Evolutionary conservation across 345 rosid species (phyloP).

Genomic region (Brassica rapa): DNA sequence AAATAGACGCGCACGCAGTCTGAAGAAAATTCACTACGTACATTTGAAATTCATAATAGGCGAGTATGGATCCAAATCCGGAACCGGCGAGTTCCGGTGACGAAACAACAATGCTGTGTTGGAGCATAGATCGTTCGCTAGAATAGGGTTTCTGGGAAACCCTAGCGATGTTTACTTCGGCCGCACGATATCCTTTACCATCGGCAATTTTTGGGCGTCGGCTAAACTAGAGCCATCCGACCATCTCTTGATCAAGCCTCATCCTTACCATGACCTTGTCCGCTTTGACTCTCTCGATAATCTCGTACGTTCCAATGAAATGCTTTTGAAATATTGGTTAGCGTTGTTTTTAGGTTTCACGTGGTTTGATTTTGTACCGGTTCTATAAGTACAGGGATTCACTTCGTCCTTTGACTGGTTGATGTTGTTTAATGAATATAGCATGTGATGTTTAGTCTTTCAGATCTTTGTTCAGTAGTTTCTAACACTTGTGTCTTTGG

Average conservation of each 20-base stretch:
- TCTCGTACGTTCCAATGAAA: slow-evolving; percentile 44
- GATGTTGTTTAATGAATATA: neutral
- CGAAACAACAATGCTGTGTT: slow-evolving; percentile 9
- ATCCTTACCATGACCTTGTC: slow-evolving; percentile 75
- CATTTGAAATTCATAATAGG: neutral
- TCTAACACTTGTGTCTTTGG: neutral
- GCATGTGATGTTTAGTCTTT: neutral
- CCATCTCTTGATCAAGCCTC: slow-evolving; percentile 71
- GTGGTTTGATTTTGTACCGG: neutral
- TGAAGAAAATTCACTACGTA: neutral
- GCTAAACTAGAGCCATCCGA: slow-evolving; percentile 64
- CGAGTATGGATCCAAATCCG: neutral
- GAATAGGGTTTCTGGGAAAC: slow-evolving; percentile 68
- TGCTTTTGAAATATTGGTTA: neutral
- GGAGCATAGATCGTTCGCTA: slow-evolving; percentile 61
- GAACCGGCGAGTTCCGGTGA: neutral
- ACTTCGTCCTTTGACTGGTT: neutral
- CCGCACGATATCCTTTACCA: slow-evolving; percentile 61
- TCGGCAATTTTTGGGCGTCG: slow-evolving; percentile 70
- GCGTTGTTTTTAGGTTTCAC: neutral
- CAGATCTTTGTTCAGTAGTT: neutral
- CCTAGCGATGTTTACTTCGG: slow-evolving; percentile 82
- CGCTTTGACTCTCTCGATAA: slow-evolving; percentile 63
- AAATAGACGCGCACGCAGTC: neutral
- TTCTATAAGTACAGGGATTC: neutral